Evolutionary conservation across 495 filamentous ascomycete genomes (phyloP).

Genomic region (Penicillium cataractarum): DNA sequence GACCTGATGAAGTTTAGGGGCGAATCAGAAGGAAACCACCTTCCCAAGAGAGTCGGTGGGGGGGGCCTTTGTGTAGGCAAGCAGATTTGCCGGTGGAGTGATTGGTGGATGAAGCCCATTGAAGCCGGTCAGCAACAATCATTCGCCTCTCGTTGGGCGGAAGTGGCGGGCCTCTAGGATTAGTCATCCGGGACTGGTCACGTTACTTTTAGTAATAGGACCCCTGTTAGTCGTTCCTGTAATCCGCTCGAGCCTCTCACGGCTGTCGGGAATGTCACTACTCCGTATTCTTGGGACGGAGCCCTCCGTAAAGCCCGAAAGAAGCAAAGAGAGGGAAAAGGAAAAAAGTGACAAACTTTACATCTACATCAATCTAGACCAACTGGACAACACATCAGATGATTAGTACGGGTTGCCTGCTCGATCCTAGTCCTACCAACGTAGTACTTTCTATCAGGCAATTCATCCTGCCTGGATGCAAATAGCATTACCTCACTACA

Average conservation of each 20-base stretch:
- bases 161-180: background rate
- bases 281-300: background rate
- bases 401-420: background rate
- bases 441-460: background rate
- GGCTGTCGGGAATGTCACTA: background rate
- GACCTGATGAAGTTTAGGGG: conserved; percentile 34
- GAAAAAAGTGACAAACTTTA: background rate
- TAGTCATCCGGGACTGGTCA: background rate
- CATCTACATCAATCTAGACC: background rate
- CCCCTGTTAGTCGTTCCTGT: background rate
- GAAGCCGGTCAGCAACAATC: conserved; percentile 35
- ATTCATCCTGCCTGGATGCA: background rate
- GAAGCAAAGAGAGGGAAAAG: background rate
- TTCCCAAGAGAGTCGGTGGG: conserved; percentile 29
- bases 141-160: conserved; percentile 29
- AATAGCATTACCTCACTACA: background rate
- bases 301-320: background rate
- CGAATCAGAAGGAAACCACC: conserved; percentile 25
- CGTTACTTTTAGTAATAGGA: background rate
- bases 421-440: too few relatives aligned
- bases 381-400: background rate
- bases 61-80: conserved; percentile 35
- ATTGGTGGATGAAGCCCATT: conserved; percentile 28
- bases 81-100: conserved; percentile 21
- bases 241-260: conserved; percentile 4